These are phyloP conservation scores for Eremomyces bilateralis DNA, from an alignment of 495 filamentous ascomycete genomes.

Conservation along the genomic window DNA sequence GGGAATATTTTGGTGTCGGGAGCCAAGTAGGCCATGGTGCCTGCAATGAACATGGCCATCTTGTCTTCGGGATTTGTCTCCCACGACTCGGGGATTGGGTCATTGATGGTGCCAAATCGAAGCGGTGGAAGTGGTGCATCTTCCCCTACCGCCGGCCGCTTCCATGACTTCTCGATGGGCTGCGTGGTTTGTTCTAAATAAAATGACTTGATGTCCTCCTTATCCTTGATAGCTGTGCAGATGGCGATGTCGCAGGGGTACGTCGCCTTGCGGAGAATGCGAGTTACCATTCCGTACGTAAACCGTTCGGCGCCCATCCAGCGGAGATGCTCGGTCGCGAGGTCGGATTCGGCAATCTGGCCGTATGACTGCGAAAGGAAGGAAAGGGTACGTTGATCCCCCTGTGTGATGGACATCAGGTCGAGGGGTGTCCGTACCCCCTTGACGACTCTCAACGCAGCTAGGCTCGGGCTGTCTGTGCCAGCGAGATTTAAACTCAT, in stretches of 20 bases:
- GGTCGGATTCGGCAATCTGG: slow-evolving; percentile 71
- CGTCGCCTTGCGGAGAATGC: slow-evolving; percentile 45
- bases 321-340: slow-evolving; percentile 72
- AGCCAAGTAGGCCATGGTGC: slow-evolving; percentile 88
- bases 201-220: slow-evolving; percentile 49
- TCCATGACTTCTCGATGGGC: no score
- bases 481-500: slow-evolving; percentile 82
- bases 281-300: slow-evolving; percentile 55
- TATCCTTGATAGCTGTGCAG: slow-evolving; percentile 58
- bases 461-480: slow-evolving; percentile 50
- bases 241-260: slow-evolving; percentile 82
- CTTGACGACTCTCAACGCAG: slow-evolving; percentile 67
- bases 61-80: slow-evolving; percentile 45
- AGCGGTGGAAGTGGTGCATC: slow-evolving; percentile 40
- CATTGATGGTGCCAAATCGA: slow-evolving; percentile 55
- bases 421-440: slow-evolving; percentile 64
- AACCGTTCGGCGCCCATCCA: slow-evolving; percentile 84
- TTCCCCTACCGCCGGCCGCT: slow-evolving; percentile 1
- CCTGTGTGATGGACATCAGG: slow-evolving; percentile 71
- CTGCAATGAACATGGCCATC: slow-evolving; percentile 81
- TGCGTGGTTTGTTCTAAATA: slow-evolving; percentile 28
- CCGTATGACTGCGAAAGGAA: slow-evolving; percentile 85
- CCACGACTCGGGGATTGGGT: slow-evolving; percentile 57
- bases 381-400: slow-evolving; percentile 44
- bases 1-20: slow-evolving; percentile 77